Conservation (phyloP, 306 rosid species). For the Cicer arietinum region DNA sequence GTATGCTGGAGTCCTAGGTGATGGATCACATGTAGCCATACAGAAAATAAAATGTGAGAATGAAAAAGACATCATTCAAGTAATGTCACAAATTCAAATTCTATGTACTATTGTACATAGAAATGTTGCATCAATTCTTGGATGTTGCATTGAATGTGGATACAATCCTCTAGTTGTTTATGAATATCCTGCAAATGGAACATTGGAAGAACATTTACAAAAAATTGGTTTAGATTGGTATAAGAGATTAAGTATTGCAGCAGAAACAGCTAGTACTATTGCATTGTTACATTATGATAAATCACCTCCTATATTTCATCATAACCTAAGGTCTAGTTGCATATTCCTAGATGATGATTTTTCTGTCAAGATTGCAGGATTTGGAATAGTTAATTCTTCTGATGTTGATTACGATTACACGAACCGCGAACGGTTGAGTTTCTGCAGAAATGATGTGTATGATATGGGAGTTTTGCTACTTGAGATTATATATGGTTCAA, state of each 20-base stretch:
- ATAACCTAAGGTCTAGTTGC: conserved; percentile 67
- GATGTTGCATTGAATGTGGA: conserved; percentile 77
- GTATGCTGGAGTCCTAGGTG: conserved; percentile 70
- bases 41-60: conserved; percentile 71
- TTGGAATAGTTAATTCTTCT: conserved; percentile 51
- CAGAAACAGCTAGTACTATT: conserved; percentile 73
- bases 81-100: conserved; percentile 75
- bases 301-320: conserved; percentile 84
- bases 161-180: conserved; percentile 69
- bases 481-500: conserved; percentile 82
- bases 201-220: conserved; percentile 73
- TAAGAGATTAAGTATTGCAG: conserved; percentile 74
- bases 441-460: conserved; percentile 73
- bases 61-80: conserved; percentile 64
- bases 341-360: conserved; percentile 67
- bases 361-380: conserved; percentile 75
- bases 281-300: conserved; percentile 75
- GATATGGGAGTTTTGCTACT: conserved; percentile 80
- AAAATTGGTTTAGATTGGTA: conserved; percentile 71
- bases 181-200: conserved; percentile 77
- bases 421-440: conserved; percentile 38
- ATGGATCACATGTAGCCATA: conserved; percentile 78
- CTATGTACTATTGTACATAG: conserved; percentile 63
- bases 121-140: conserved; percentile 68
- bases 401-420: conserved; percentile 42